Evolutionary conservation across 2,329 filamentous ascomycete genomes (phyloP).

Genomic region (Botryotinia globosa): DNA sequence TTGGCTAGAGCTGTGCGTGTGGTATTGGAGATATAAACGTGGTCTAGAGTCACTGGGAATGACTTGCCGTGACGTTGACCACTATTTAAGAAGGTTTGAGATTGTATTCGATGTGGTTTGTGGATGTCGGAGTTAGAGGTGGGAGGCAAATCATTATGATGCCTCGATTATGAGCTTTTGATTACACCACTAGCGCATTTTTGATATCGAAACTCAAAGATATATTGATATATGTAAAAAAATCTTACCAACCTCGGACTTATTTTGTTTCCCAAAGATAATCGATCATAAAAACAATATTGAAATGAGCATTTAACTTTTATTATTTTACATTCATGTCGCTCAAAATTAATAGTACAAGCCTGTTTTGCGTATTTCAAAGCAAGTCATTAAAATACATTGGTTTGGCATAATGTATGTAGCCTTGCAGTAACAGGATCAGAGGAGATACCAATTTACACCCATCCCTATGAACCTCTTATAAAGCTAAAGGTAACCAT

Average conservation of each 20-base stretch:
- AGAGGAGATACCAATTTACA: conserved; percentile 12
- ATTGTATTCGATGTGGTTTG: conserved; percentile 8
- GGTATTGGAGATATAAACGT: conserved; percentile 14
- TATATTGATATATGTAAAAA: not conserved
- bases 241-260: not conserved
- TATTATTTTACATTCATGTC: not conserved
- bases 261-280: not conserved
- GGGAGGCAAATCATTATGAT: conserved; percentile 22
- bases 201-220: conserved; percentile 8
- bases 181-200: conserved; percentile 19
- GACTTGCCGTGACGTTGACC: conserved; percentile 26
- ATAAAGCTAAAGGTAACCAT: not conserved
- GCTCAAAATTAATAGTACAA: not conserved
- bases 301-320: not conserved
- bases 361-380: not conserved
- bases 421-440: conserved; percentile 1
- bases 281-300: not conserved
- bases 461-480: not conserved
- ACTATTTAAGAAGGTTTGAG: conserved; percentile 27
- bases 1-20: conserved; percentile 37
- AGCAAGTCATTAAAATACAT: conserved; percentile 12
- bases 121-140: conserved; percentile 15
- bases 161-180: conserved; percentile 16
- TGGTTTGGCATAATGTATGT: not conserved
- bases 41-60: conserved; percentile 25